These are phyloP conservation scores for Erysimum cheiri DNA, from an alignment of 441 rosid species.

Conservation along the genomic window DNA sequence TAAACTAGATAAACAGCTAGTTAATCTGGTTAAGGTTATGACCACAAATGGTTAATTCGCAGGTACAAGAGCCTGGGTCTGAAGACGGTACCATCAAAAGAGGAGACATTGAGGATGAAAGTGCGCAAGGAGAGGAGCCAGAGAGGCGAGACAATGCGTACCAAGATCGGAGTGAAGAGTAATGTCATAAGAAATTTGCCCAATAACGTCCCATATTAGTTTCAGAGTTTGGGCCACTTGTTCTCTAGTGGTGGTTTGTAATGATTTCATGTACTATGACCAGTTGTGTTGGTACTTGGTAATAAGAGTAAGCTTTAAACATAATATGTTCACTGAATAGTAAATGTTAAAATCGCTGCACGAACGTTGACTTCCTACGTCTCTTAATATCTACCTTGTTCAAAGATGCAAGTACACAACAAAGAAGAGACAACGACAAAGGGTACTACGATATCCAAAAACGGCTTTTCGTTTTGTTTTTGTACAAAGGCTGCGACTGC, in stretches of 20 bases:
- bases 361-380: slow-evolving; percentile 14
- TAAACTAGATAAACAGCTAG: slow-evolving; percentile 15
- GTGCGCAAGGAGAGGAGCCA: slow-evolving; percentile 76
- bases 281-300: slow-evolving; percentile 22
- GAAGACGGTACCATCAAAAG: slow-evolving; percentile 75
- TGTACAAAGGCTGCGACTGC: slow-evolving; percentile 43
- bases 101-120: slow-evolving; percentile 83
- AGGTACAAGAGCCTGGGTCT: slow-evolving; percentile 93
- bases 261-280: slow-evolving; percentile 16
- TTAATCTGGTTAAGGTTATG: slow-evolving; percentile 20
- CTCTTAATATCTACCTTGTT: slow-evolving; percentile 13
- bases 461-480: slow-evolving; percentile 26
- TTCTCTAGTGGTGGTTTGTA: background rate
- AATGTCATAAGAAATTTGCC: slow-evolving; percentile 89
- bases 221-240: background rate
- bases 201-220: slow-evolving; percentile 75
- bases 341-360: slow-evolving; percentile 1
- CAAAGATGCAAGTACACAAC: slow-evolving; percentile 6
- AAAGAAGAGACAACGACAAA: background rate
- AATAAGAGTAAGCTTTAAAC: slow-evolving; percentile 13
- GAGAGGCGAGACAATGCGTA: slow-evolving; percentile 67
- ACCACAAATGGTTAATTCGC: slow-evolving; percentile 23
- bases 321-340: background rate
- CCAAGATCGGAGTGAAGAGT: slow-evolving; percentile 79
- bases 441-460: slow-evolving; percentile 25